phyloP scores from a whole-genome alignment of 768 basidiomycete species.

The Tricholoma sp. region DNA sequence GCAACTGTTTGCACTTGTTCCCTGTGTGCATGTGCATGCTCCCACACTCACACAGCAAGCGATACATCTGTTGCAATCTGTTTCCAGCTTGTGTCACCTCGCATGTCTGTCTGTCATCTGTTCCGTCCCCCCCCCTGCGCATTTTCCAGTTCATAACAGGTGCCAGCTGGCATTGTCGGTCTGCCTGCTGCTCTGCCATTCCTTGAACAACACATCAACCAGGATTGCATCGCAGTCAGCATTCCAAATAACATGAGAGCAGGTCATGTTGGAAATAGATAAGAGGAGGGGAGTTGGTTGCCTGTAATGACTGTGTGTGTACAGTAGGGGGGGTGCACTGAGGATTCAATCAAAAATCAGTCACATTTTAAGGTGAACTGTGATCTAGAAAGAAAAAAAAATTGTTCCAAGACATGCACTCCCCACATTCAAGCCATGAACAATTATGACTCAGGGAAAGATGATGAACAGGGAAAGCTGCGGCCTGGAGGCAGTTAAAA shows the following conservation, averaged over 20 bases:
- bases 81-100: too few species aligned
- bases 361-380: not conserved
- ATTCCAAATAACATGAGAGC: conserved; percentile 12
- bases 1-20: too few species aligned
- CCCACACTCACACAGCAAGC: too few species aligned
- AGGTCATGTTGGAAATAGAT: not conserved
- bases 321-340: not conserved
- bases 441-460: not conserved
- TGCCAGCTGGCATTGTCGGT: conserved; percentile 7
- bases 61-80: too few species aligned
- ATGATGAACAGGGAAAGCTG: not conserved
- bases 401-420: too few species aligned
- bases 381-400: not conserved
- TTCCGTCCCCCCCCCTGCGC: too few species aligned
- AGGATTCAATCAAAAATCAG: not conserved
- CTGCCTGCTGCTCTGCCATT: conserved; percentile 7
- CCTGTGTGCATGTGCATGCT: too few species aligned
- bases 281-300: not conserved
- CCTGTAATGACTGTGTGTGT: not conserved
- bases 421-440: too few species aligned
- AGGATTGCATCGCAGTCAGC: conserved; percentile 13
- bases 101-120: too few species aligned
- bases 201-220: conserved; percentile 9
- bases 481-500: not conserved
- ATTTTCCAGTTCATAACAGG: too few species aligned